Base-by-base conservation (phyloP, 2,329 filamentous ascomycete species). In the Talaromyces sp. region DNA sequence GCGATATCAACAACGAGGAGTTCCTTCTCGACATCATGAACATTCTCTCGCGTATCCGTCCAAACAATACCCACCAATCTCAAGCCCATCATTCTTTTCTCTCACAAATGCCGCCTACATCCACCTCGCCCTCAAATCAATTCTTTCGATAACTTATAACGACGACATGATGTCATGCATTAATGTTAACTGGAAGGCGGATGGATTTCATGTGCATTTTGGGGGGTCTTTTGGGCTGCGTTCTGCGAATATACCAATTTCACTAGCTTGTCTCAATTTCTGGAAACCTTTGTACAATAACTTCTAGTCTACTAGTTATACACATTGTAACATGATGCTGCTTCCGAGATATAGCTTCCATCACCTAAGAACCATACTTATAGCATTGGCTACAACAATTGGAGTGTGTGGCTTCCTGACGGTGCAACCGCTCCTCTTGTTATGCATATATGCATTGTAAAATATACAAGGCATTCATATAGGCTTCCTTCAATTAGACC, bases 11-110 rank as follows among this genome's bases (percentile, higher is more conserved):
- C 41, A 73, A 74, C 11, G 73, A 73, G 25, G 72, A 79, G 49
- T 71, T 79, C 15, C 72, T 79, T 25, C 78, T 77, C 75, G 76
- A 75, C 8, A 76, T 79, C n/a, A 69, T 78, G 17, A 74, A 72
- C 54, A 76, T 74, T 2, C 70, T 78, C 3, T 75, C 74, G 25
- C 74, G 74, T 22, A 79, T 78, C 52, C 75, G 76, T n/a, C 41
- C 25, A 7, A 56, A 35, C 31, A 19, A 49, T 41, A 33, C 10
- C n/a, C 22, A 17, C 8, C 37, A 54, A 43, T 3, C 22, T 43
- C 61, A 54, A 45, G 11, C 35, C 5, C 25, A 62, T 3, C 17
- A 31, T 19, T 33, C n/a, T 10, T 41, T 52, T n/a, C 25, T 49
- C 50, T 47, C 41, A 3, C 13, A 25, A 19, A 27, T 47, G 27